phyloP scores from a whole-genome alignment of 176 grass and related monocot genomes.

The Cenchrus fungigraminus region DNA sequence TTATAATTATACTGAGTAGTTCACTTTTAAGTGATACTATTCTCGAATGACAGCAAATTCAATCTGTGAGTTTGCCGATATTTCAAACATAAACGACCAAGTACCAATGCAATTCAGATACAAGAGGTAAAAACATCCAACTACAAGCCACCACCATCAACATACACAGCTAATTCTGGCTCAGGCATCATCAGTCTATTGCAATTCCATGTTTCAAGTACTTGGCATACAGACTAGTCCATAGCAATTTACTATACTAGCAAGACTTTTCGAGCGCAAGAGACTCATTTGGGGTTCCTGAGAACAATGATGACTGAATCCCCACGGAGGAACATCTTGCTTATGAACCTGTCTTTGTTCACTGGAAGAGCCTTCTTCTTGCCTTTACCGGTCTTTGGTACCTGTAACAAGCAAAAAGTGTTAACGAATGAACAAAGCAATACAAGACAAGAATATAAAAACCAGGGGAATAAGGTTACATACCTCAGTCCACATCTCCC shows the following conservation, averaged over 20 bases:
- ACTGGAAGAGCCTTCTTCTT: slow-evolving; percentile 98
- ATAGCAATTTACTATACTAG: slow-evolving; percentile 5
- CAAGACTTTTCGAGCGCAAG: background rate
- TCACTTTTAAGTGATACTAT: background rate
- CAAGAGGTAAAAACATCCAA: slow-evolving; percentile 30
- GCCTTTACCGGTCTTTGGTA: slow-evolving; percentile 92
- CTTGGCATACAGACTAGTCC: slow-evolving; percentile 10
- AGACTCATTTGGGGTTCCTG: slow-evolving; percentile 76
- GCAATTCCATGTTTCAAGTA: background rate
- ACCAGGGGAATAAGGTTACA: background rate
- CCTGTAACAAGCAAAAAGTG: slow-evolving; percentile 32
- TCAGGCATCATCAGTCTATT: background rate
- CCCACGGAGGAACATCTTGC: slow-evolving; percentile 97
- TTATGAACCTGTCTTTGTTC: slow-evolving; percentile 96
- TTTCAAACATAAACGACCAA: background rate
- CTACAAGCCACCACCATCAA: slow-evolving; percentile 34
- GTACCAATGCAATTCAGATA: slow-evolving; percentile 12
- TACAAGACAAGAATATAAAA: background rate
- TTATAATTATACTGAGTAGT: no score
- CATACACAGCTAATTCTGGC: background rate
- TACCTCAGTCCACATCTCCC: slow-evolving; percentile 99
- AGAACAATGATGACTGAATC: slow-evolving; percentile 94
- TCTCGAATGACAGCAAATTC: background rate
- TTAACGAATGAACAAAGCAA: background rate
- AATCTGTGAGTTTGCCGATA: background rate